Percentiles rank a stretch among this genome's conserved stretches.
Conservation (phyloP, 768 basidiomycete species). For the Pholiota microspora region DNA sequence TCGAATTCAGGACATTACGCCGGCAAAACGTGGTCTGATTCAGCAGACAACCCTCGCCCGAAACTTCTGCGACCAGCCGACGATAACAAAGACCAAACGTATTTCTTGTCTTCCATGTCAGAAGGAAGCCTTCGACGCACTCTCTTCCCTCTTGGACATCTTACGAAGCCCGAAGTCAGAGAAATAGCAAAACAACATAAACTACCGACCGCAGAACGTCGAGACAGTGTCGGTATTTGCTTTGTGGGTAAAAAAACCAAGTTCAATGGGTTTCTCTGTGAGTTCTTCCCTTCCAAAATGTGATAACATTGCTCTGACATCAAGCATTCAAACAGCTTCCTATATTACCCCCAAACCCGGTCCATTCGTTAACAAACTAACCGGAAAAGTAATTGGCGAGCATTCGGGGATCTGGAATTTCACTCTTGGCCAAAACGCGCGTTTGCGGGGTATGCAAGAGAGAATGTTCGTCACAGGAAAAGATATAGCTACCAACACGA, state of each 20-base stretch:
- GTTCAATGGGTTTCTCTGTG: constrained; percentile 75
- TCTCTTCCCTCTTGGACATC: constrained; percentile 71
- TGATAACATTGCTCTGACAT: not conserved
- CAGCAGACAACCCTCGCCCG: constrained; percentile 33
- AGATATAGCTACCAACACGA: constrained; percentile 54
- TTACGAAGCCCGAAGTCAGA: constrained; percentile 73
- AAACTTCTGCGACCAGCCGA: constrained; percentile 57
- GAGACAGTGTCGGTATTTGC: constrained; percentile 93
- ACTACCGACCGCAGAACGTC: constrained; percentile 71
- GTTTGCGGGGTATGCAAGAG: constrained; percentile 55
- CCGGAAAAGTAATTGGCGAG: constrained; percentile 50
- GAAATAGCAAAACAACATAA: constrained; percentile 59
- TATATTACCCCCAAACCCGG: constrained; percentile 76
- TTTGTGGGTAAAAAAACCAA: constrained; percentile 82
- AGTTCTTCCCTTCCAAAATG: constrained; percentile 18
- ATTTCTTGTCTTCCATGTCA: constrained; percentile 80
- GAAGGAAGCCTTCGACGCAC: constrained; percentile 65
- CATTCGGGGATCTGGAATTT: constrained; percentile 83
- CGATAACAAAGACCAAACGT: constrained; percentile 82
- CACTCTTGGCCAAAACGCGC: constrained; percentile 82
- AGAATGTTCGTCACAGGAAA: constrained; percentile 77
- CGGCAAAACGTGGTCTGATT: constrained; percentile 51
- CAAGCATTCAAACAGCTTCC: constrained; percentile 46
- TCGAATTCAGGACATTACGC: constrained; percentile 78
- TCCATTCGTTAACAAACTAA: constrained; percentile 55